Evolutionary conservation across 768 basidiomycete genomes (phyloP), one percentile per base, ranked within the genome.

Genomic region (Clathrus columnatus): DNA sequence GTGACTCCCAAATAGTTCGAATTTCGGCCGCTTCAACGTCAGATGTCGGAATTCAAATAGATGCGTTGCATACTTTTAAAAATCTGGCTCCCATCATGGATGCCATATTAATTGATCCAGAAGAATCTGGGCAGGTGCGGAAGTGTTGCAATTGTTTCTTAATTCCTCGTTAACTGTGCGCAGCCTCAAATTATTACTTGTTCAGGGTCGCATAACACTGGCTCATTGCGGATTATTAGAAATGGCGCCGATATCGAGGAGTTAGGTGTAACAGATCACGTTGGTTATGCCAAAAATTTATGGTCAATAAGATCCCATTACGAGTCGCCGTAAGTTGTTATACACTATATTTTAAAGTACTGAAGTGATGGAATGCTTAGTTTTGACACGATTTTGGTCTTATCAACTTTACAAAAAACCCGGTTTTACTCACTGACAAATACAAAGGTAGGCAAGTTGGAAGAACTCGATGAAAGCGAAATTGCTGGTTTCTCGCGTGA

Each of bases 51-150:
- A 77, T 73, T 14, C 82, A 77, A 63, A 50, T 94, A 6, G 72
- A 76, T 20, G 76, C 86, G 7, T 59, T 91, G 20, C 78, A 86
- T 29, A 75, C 71, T 7, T 87, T 77, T 67, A 79, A 79, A 57
- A 93, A 91, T 61, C 76, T 95, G 59, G 89, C 85, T 0, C 93
- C 92, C 0, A 87, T 94, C 44, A 64, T 82, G 56, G 93, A 96
- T 64, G 87, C 87, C 11, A 72, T 80, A n/a, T 65, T 91, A 20
- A 83, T 83, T 5, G 88, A 92, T 65, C 69, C 72, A 2, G 88
- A 91, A 54, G 76, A 76, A 1, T 83, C 78, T 61, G 83, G 83
- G 14, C 84, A 88, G 73, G 85, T 86, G 58, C 18, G 6, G 7
- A 21, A 18, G 5, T 7, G 14, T 20, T 7, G 28, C 7, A 41